Conservation (phyloP, 1,139 yeast species). For the Saccharomycopsis hybrid region DNA sequence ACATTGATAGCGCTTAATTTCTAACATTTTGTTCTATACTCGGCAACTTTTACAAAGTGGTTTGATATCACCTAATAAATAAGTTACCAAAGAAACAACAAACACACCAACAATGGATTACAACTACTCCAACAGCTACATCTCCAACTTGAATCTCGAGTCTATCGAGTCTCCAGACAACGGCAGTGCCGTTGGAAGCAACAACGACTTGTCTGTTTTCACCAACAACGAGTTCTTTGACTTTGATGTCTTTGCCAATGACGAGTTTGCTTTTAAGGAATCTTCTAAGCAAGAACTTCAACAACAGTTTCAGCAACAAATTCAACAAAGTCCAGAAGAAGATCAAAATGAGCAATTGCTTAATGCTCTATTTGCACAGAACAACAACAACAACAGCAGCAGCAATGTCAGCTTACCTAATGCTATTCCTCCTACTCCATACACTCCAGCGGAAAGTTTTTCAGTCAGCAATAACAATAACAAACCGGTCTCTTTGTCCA, state of each 20-base stretch:
- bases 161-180: constrained; percentile 5
- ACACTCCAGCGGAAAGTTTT: background rate
- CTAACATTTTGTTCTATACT: too few species aligned
- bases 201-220: constrained; percentile 19
- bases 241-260: constrained; percentile 22
- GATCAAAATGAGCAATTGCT: background rate
- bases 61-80: too few species aligned
- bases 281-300: constrained; percentile 2
- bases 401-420: background rate
- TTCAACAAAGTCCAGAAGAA: background rate
- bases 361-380: background rate
- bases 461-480: too few species aligned
- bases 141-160: constrained; percentile 16
- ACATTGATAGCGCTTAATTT: too few species aligned
- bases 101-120: constrained; percentile 6
- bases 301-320: background rate
- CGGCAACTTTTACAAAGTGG: too few species aligned
- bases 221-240: constrained; percentile 25
- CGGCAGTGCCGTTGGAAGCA: background rate
- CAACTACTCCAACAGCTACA: constrained; percentile 22
- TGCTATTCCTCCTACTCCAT: background rate
- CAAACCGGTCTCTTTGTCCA: background rate
- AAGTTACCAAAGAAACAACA: too few species aligned
- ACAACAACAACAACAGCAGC: background rate
- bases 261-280: constrained; percentile 14